Evolutionary conservation across 2,329 filamentous ascomycete genomes (phyloP).

Genomic region (Hymenoscyphus albidus): DNA sequence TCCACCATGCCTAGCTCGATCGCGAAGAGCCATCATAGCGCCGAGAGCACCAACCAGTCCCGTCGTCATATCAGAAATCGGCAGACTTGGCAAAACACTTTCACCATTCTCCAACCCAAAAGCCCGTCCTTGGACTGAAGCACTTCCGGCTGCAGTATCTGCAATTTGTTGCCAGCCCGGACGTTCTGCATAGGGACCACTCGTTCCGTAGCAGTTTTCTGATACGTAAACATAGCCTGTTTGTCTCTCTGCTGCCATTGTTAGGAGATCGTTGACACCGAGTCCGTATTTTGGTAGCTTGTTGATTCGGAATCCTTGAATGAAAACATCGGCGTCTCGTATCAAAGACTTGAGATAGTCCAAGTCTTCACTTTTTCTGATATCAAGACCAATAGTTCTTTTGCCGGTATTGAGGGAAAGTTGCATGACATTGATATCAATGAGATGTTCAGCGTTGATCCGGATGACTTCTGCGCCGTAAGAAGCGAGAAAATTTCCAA

Average conservation of each 20-base stretch:
- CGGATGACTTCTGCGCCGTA: conserved; percentile 71
- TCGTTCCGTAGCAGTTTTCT: conserved; percentile 48
- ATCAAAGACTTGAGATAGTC: conserved; percentile 54
- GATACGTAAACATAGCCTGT: conserved; percentile 46
- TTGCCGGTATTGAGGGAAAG: conserved; percentile 69
- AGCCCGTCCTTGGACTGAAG: conserved; percentile 54
- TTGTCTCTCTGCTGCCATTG: conserved; percentile 47
- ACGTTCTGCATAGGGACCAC: conserved; percentile 42
- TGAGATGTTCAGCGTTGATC: conserved; percentile 60
- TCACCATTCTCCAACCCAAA: conserved; percentile 56
- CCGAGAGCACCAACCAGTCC: conserved; percentile 65
- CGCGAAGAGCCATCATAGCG: conserved; percentile 57
- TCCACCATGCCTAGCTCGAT: conserved; percentile 56
- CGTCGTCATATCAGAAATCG: conserved; percentile 61
- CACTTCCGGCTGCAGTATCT: conserved; percentile 55
- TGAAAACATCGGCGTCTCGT: conserved; percentile 58
- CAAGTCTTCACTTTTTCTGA: conserved; percentile 53
- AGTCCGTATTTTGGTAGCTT: conserved; percentile 60
- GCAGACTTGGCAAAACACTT: conserved; percentile 60
- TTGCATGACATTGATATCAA: conserved; percentile 66
- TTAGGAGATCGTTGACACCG: conserved; percentile 48
- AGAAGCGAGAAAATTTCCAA: conserved; percentile 64
- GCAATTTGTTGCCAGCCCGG: conserved; percentile 60
- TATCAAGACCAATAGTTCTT: conserved; percentile 57
- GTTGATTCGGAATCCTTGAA: conserved; percentile 65